These are phyloP conservation scores for Pseudocercospora eumusae DNA, from an alignment of 2,329 filamentous ascomycete species.

Conservation along the genomic window DNA sequence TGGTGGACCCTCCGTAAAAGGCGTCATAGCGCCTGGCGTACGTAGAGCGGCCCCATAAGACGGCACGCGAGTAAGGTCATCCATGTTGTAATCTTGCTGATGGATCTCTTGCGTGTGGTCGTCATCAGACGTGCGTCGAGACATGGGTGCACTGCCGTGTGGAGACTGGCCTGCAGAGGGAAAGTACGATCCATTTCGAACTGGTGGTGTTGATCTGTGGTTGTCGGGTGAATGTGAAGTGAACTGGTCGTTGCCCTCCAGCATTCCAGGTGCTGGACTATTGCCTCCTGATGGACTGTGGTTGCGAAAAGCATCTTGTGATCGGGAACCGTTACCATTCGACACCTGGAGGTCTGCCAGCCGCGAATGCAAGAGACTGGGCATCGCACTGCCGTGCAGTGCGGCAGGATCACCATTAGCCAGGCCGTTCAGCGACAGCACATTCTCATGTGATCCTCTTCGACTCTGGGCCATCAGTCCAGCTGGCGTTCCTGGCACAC, in stretches of 20 bases:
- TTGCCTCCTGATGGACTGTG: slow-evolving; percentile 39
- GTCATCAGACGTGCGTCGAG: slow-evolving; percentile 41
- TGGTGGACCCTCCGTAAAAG: slow-evolving; percentile 46
- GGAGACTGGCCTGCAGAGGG: slow-evolving; percentile 30
- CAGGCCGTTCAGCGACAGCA: slow-evolving; percentile 60
- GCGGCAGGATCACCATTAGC: slow-evolving; percentile 50
- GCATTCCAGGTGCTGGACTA: slow-evolving; percentile 33
- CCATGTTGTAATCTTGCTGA: slow-evolving; percentile 47
- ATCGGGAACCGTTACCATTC: slow-evolving; percentile 36
- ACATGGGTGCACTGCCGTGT: slow-evolving; percentile 35
- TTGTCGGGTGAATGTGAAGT: slow-evolving; percentile 29
- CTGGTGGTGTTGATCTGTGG: slow-evolving; percentile 18
- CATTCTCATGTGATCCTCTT: slow-evolving; percentile 77
- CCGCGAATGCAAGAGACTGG: slow-evolving; percentile 70
- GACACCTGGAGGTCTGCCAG: slow-evolving; percentile 55
- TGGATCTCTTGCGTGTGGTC: slow-evolving; percentile 24
- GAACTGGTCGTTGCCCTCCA: slow-evolving; percentile 20
- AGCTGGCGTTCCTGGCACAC: slow-evolving; percentile 67
- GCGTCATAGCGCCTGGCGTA: slow-evolving; percentile 46
- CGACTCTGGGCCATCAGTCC: slow-evolving; percentile 67
- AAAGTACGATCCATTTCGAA: slow-evolving; percentile 28
- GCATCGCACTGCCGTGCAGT: slow-evolving; percentile 51
- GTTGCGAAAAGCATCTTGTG: slow-evolving; percentile 31
- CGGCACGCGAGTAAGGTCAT: slow-evolving; percentile 51
- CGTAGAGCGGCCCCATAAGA: slow-evolving; percentile 55